phyloP scores from a whole-genome alignment of 768 basidiomycete species.

The Omphalotus guepiniiformis region DNA sequence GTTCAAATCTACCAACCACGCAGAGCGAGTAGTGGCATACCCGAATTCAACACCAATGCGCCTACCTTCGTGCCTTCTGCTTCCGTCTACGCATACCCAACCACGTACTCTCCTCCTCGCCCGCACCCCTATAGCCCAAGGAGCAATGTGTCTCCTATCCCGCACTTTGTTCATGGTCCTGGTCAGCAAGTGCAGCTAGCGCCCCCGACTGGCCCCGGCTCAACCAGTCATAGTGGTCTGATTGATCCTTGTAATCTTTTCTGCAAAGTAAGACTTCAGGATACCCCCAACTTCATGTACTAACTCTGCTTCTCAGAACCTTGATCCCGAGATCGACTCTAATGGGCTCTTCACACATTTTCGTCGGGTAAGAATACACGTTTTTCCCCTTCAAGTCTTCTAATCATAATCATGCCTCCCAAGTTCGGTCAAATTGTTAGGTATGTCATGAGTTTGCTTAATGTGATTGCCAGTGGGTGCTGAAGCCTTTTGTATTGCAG shows the following conservation, averaged over 20 bases:
- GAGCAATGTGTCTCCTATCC: slow-evolving; percentile 36
- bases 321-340: slow-evolving; percentile 82
- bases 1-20: slow-evolving; percentile 74
- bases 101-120: slow-evolving; percentile 71
- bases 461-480: background rate
- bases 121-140: slow-evolving; percentile 37
- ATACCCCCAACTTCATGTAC: slow-evolving; percentile 7
- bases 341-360: slow-evolving; percentile 83
- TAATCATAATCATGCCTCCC: slow-evolving; percentile 13
- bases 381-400: slow-evolving; percentile 7
- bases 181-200: slow-evolving; percentile 89
- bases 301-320: slow-evolving; percentile 49
- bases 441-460: slow-evolving; percentile 30
- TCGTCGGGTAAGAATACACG: slow-evolving; percentile 60
- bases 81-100: slow-evolving; percentile 61
- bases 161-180: slow-evolving; percentile 76
- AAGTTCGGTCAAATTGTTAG: slow-evolving; percentile 90
- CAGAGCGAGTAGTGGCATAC: slow-evolving; percentile 45
- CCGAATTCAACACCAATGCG: slow-evolving; percentile 71
- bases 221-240: slow-evolving; percentile 77
- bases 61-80: slow-evolving; percentile 74
- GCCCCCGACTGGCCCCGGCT: slow-evolving; percentile 69
- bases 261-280: slow-evolving; percentile 58
- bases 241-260: slow-evolving; percentile 91
- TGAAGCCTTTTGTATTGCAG: slow-evolving; percentile 31